Base-by-base conservation (phyloP, 768 basidiomycete species). In the Tricholoma furcatifolium region DNA sequence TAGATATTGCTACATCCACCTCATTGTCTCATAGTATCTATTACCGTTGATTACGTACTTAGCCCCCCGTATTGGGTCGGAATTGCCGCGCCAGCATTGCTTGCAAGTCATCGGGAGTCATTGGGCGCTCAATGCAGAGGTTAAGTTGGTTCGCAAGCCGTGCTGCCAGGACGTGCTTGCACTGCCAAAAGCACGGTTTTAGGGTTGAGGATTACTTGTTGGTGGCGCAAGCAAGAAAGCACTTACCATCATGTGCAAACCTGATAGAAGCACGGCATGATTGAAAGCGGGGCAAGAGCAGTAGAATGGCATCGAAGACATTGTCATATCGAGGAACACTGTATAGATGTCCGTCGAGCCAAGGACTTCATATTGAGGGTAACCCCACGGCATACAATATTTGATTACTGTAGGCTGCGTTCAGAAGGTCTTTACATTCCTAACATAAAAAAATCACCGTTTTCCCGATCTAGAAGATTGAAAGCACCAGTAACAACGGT, bases 221-320 rank as follows among this genome's bases (percentile, higher is more conserved):
- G 45, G 8, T n/a, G n/a, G 47, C 31, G 6, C 32, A 12, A 47
- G 42, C 34, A 14, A 44, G 20, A 47, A 36, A 49, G 24, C 62
- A 14, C 73, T 31, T 50, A 87, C 91, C 86, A 87, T 84, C 17
- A 83, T 61, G 62, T 89, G 82, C 2, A 80, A 77, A 41, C 78
- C 76, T 15, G 80, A 74, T 43, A 79, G 69, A 31, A 92, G 67
- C 15, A 88, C 86, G 6, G 80, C 75, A 53, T 80, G 83, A 4
- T 80, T 67, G 61, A 89, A 92, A 0, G 91, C 82, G 2, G 88
- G 85, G 60, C 90, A 93, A 12, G 84, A 79, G 65, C 91, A 92
- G 56, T 84, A 90, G 55, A 77, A 77, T 10, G 79, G 73, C 4
- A 72, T 67, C 18, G 67, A 61, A 10, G 74, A 62, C 23, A 64